Conservation (phyloP, 2,329 filamentous ascomycete species). For the Monosporascus sp. region DNA sequence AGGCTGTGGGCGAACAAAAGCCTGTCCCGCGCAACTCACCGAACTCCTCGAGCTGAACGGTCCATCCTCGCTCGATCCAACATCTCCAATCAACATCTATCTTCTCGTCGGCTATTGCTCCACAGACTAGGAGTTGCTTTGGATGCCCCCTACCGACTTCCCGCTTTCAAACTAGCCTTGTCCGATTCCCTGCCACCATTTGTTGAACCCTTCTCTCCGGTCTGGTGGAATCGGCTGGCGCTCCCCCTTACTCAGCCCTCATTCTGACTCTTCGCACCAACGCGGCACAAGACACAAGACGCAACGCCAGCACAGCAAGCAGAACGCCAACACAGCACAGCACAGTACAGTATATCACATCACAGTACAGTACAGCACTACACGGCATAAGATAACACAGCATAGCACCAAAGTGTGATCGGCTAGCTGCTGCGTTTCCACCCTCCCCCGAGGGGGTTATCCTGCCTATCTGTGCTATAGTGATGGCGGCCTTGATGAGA, state of each 20-base stretch:
- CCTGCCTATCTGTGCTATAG: constrained; percentile 22
- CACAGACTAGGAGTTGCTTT: constrained; percentile 19
- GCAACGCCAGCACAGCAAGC: background rate
- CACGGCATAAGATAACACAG: constrained; percentile 10
- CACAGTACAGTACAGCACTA: constrained; percentile 5
- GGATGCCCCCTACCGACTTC: constrained; percentile 18
- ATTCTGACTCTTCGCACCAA: constrained; percentile 5
- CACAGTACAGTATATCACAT: constrained; percentile 5
- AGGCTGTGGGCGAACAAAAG: background rate
- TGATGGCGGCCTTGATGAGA: constrained; percentile 28
- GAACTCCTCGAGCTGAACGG: constrained; percentile 21
- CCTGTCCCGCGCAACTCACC: constrained; percentile 20
- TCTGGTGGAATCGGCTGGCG: background rate
- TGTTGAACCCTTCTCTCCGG: constrained; percentile 1
- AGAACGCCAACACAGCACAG: background rate
- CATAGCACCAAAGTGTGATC: constrained; percentile 2
- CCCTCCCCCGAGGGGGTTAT: constrained; percentile 4
- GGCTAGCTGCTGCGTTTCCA: background rate
- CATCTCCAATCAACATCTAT: constrained; percentile 23
- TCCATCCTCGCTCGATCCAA: constrained; percentile 6
- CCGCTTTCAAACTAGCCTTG: constrained; percentile 11
- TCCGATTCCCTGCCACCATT: constrained; percentile 14
- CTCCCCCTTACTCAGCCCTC: constrained; percentile 7
- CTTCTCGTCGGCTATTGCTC: constrained; percentile 19
- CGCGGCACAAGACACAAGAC: background rate